A percentile compares a stretch with the other conserved stretches of the same genome.
These are phyloP conservation scores for Coniochaeta ligniaria DNA, from an alignment of 2,329 filamentous ascomycete species.

Conservation along the genomic window DNA sequence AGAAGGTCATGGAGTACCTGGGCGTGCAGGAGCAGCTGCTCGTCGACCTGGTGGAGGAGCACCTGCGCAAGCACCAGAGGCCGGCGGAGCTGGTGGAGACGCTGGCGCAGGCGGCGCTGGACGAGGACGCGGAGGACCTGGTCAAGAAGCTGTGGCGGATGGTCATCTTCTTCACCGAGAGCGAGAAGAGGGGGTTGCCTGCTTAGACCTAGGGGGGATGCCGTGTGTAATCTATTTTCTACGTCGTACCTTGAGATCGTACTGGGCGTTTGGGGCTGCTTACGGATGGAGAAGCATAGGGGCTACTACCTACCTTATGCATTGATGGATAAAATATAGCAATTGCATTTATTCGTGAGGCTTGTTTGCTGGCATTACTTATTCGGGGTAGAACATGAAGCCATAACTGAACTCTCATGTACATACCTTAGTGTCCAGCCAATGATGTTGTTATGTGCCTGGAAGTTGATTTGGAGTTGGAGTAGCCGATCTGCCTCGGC, in stretches of 20 bases:
- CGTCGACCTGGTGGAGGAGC: constrained; percentile 86
- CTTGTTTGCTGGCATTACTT: too few species aligned
- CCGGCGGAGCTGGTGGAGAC: constrained; percentile 80
- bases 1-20: constrained; percentile 95
- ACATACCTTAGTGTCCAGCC: background rate
- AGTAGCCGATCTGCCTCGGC: background rate
- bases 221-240: background rate
- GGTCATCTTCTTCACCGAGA: constrained; percentile 96
- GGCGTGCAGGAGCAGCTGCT: constrained; percentile 95
- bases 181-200: constrained; percentile 81
- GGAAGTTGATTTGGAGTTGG: background rate
- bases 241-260: background rate
- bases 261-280: background rate
- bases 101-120: constrained; percentile 79
- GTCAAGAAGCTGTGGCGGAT: constrained; percentile 98
- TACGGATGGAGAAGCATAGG: background rate
- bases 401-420: background rate
- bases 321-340: constrained; percentile 2
- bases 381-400: too few species aligned
- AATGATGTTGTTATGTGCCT: background rate
- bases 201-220: constrained; percentile 32
- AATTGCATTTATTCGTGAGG: background rate
- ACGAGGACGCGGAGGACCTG: constrained; percentile 88
- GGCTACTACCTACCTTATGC: constrained; percentile 3
- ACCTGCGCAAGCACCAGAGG: constrained; percentile 66